Conservation (phyloP, 257 asterid species). For the Nicotiana attenuata region DNA sequence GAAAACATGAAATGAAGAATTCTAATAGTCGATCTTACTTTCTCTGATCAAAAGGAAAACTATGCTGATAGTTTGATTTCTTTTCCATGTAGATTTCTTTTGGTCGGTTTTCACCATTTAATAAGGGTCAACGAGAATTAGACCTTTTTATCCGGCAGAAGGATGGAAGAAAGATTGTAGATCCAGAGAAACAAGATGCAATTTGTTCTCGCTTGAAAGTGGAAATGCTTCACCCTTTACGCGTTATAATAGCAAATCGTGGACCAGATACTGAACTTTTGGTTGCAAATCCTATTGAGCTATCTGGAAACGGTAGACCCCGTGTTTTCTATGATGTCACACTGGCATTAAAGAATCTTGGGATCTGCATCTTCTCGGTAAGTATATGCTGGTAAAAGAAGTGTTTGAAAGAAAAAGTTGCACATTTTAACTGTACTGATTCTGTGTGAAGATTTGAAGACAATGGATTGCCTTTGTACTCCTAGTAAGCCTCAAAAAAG, state of each 20-base stretch:
- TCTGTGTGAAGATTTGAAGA: not conserved
- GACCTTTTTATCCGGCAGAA: conserved; percentile 61
- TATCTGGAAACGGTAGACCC: too few species aligned
- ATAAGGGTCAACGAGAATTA: conserved; percentile 53
- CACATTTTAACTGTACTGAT: not conserved
- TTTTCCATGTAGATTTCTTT: conserved; percentile 47
- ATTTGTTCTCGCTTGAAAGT: conserved; percentile 52
- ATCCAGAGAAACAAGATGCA: conserved; percentile 66
- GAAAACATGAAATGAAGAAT: not conserved
- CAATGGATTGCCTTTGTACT: not conserved
- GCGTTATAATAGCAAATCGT: conserved; percentile 56
- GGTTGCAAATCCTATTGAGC: conserved; percentile 57
- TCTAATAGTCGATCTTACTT: not conserved
- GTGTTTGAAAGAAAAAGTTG: not conserved
- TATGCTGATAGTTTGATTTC: not conserved
- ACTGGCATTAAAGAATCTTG: conserved; percentile 55
- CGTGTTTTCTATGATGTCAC: too few species aligned
- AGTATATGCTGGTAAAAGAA: conserved; percentile 5
- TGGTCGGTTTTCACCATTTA: conserved; percentile 61
- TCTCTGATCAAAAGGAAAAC: not conserved
- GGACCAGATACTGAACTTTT: conserved; percentile 86
- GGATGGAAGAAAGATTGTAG: conserved; percentile 72
- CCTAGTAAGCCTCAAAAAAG: not conserved
- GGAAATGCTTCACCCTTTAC: conserved; percentile 86
- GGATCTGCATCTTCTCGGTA: conserved; percentile 71